phyloP scores from a whole-genome alignment of 768 basidiomycete species.

The Stropharia rugosoannulata region DNA sequence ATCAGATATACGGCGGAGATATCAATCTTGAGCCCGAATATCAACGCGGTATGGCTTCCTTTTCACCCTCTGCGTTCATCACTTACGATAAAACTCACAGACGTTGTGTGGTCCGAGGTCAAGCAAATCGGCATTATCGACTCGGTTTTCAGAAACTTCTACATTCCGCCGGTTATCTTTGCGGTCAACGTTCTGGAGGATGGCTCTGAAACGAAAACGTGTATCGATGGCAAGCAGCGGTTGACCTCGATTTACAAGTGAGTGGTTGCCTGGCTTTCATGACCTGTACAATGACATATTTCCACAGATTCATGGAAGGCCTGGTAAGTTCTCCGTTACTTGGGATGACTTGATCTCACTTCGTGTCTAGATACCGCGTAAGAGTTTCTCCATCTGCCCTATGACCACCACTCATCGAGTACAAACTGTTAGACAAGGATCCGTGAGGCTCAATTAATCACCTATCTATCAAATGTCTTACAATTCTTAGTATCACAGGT shows the following conservation, averaged over 20 bases:
- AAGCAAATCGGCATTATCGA: conserved; percentile 80
- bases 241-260: conserved; percentile 72
- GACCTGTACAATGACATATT: background rate
- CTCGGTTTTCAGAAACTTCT: conserved; percentile 53
- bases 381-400: background rate
- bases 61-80: background rate
- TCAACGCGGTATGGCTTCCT: conserved; percentile 56
- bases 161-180: conserved; percentile 42
- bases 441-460: conserved; percentile 35
- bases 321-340: conserved; percentile 34
- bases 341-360: background rate
- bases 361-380: conserved; percentile 49
- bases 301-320: conserved; percentile 66
- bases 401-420: background rate
- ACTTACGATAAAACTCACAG: conserved; percentile 28
- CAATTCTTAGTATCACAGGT: conserved; percentile 26
- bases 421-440: conserved; percentile 42
- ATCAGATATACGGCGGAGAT: conserved; percentile 61
- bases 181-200: conserved; percentile 56
- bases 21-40: conserved; percentile 78
- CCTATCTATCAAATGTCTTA: background rate
- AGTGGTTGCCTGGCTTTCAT: conserved; percentile 16
- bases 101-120: conserved; percentile 76
- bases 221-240: conserved; percentile 82
- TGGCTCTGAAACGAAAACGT: conserved; percentile 63